Conservation (phyloP, 169 alveolate species). For the Prorocentrum cordatum region DNA sequence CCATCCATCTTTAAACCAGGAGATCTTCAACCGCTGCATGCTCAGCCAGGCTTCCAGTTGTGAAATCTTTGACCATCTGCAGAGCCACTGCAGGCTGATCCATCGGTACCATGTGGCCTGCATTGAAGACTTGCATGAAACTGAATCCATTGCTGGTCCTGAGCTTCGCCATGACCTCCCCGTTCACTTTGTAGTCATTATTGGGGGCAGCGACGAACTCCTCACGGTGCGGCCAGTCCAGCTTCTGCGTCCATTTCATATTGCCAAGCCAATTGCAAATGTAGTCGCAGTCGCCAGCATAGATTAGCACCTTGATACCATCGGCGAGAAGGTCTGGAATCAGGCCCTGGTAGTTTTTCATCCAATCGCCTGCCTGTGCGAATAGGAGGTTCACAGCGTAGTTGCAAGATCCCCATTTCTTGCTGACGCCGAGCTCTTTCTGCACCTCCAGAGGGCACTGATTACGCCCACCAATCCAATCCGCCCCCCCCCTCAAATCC, state of each 20-base stretch:
- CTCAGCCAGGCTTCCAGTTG: no score
- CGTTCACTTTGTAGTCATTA: constrained; percentile 6
- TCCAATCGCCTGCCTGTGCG: constrained; percentile 74
- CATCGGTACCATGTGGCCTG: constrained; percentile 83
- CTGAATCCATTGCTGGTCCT: constrained; percentile 33
- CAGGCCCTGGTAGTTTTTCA: constrained; percentile 72
- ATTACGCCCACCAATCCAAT: no score
- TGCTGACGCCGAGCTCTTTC: constrained; percentile 71
- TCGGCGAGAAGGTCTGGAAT: constrained; percentile 71
- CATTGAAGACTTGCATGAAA: constrained; percentile 76
- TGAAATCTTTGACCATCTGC: constrained; percentile 71
- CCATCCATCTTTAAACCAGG: no score
- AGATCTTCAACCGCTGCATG: no score
- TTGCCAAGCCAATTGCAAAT: constrained; percentile 79
- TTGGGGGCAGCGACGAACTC: constrained; percentile 6
- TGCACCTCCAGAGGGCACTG: constrained; percentile 59
- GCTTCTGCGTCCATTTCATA: constrained; percentile 65
- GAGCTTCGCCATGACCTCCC: constrained; percentile 43
- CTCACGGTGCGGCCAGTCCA: constrained; percentile 68
- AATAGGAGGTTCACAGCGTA: constrained; percentile 69
- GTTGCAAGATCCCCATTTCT: constrained; percentile 77
- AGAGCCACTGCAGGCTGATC: constrained; percentile 74
- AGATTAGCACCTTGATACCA: constrained; percentile 74
- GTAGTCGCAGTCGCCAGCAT: constrained; percentile 77
- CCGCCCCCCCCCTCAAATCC: no score